Conservation (phyloP, 2,329 filamentous ascomycete genomes). For the Sordariomycetes sp. region DNA sequence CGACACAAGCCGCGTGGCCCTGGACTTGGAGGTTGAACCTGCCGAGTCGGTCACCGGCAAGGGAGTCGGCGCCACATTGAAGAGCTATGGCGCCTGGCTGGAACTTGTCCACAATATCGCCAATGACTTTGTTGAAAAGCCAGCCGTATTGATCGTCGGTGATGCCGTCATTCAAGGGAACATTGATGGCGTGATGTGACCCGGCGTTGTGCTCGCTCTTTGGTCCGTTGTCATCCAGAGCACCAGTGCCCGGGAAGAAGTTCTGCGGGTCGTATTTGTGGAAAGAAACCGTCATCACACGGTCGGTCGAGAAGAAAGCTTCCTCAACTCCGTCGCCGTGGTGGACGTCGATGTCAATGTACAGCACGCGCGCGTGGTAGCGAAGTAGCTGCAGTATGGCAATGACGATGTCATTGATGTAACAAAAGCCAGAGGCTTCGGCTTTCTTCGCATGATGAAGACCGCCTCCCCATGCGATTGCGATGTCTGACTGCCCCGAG, state of each 20-base stretch:
- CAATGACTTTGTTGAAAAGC: constrained; percentile 77
- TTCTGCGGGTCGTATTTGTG: constrained; percentile 83
- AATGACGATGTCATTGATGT: constrained; percentile 97
- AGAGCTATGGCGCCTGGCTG: constrained; percentile 86
- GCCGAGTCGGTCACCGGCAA: constrained; percentile 87
- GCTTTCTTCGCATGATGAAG: constrained; percentile 93
- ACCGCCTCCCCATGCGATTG: constrained; percentile 95
- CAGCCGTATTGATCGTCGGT: constrained; percentile 81
- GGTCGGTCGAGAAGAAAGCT: constrained; percentile 81
- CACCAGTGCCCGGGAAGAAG: constrained; percentile 91
- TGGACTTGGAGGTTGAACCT: constrained; percentile 96
- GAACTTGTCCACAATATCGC: constrained; percentile 71
- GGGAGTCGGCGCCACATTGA: constrained; percentile 90
- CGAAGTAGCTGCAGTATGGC: constrained; percentile 83
- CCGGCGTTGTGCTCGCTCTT: constrained; percentile 76
- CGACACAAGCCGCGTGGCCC: constrained; percentile 85
- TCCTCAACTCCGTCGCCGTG: constrained; percentile 88
- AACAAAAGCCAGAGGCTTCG: constrained; percentile 93
- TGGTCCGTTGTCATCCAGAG: constrained; percentile 75
- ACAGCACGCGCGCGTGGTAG: constrained; percentile 75
- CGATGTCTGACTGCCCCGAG: constrained; percentile 83
- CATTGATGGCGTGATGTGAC: constrained; percentile 82
- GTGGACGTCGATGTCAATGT: constrained; percentile 91
- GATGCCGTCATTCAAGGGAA: constrained; percentile 84
- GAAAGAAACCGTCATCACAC: constrained; percentile 88